A percentile compares a stretch with the other conserved stretches of the same genome.
phyloP scores from a whole-genome alignment of 202 grass and related monocot genomes.

The Saccharum hybrid region DNA sequence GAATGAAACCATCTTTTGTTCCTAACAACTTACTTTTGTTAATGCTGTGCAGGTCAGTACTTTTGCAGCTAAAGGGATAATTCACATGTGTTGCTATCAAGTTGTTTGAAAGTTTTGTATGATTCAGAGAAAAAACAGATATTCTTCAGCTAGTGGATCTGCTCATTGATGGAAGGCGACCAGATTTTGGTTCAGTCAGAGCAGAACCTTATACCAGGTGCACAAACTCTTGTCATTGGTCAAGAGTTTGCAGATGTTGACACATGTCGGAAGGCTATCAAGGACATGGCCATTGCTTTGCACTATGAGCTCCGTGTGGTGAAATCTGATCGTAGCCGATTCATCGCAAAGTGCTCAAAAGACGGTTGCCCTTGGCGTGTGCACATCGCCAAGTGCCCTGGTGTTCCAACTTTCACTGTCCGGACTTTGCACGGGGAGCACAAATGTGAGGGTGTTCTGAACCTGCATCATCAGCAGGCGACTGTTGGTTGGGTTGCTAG shows the following conservation, averaged over 20 bases:
- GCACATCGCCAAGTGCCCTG: slow-evolving; percentile 83
- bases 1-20: not conserved
- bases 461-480: slow-evolving; percentile 94
- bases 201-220: slow-evolving; percentile 49
- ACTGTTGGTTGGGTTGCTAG: slow-evolving; percentile 94
- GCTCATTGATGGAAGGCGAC: slow-evolving; percentile 49
- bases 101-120: slow-evolving; percentile 17
- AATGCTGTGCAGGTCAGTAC: slow-evolving; percentile 42
- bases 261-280: slow-evolving; percentile 68
- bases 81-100: not conserved
- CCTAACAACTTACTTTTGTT: slow-evolving; percentile 19
- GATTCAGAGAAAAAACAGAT: slow-evolving; percentile 29
- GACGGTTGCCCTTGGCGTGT: slow-evolving; percentile 91
- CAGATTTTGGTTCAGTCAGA: slow-evolving; percentile 57
- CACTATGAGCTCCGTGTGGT: slow-evolving; percentile 93
- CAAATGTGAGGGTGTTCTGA: slow-evolving; percentile 80
- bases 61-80: slow-evolving; percentile 21
- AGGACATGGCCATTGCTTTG: slow-evolving; percentile 94
- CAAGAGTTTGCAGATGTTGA: slow-evolving; percentile 95
- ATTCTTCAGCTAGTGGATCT: slow-evolving; percentile 29
- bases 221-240: slow-evolving; percentile 67
- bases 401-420: slow-evolving; percentile 80
- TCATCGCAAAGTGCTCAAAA: slow-evolving; percentile 89
- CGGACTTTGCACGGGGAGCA: slow-evolving; percentile 84
- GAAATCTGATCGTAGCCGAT: slow-evolving; percentile 93